These are phyloP conservation scores for Geotrichum fermentans DNA, from an alignment of 1,139 yeast species.

Conservation along the genomic window DNA sequence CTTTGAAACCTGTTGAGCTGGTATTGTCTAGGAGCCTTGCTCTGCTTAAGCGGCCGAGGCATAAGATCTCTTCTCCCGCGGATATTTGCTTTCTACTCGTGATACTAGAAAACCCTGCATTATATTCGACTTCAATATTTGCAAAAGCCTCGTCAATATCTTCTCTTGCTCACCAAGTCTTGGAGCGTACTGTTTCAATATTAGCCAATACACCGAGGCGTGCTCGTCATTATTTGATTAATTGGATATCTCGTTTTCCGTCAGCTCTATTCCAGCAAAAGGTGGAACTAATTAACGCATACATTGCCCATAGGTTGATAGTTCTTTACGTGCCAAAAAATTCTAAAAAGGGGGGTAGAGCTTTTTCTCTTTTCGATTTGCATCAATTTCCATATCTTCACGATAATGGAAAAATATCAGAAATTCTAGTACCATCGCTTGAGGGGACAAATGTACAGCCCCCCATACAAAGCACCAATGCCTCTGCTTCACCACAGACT, in stretches of 20 bases:
- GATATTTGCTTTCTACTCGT: conserved; percentile 33
- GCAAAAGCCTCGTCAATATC: conserved; percentile 19
- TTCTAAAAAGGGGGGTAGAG: background rate
- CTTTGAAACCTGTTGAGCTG: conserved; percentile 24
- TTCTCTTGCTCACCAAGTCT: conserved; percentile 53
- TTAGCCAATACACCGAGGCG: conserved; percentile 49
- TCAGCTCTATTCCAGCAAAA: conserved; percentile 27
- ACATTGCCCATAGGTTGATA: conserved; percentile 38
- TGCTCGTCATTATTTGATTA: conserved; percentile 46
- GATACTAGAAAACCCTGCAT: conserved; percentile 34
- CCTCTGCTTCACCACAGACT: background rate
- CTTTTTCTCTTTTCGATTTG: background rate
- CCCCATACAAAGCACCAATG: background rate
- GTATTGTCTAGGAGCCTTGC: conserved; percentile 26
- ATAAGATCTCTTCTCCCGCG: conserved; percentile 24
- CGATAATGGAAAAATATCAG: background rate
- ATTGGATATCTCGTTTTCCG: conserved; percentile 52
- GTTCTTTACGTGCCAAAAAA: conserved; percentile 19
- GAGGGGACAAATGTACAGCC: background rate
- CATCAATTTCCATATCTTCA: background rate
- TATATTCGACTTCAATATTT: conserved; percentile 28
- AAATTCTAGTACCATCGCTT: background rate
- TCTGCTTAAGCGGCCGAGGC: conserved; percentile 32
- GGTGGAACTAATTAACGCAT: conserved; percentile 39
- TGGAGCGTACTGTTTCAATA: conserved; percentile 63